Evolutionary conservation across 2,329 filamentous ascomycete species (phyloP), one percentile per base, ranked within the genome.

Genomic region (Fusarium mexicanum): DNA sequence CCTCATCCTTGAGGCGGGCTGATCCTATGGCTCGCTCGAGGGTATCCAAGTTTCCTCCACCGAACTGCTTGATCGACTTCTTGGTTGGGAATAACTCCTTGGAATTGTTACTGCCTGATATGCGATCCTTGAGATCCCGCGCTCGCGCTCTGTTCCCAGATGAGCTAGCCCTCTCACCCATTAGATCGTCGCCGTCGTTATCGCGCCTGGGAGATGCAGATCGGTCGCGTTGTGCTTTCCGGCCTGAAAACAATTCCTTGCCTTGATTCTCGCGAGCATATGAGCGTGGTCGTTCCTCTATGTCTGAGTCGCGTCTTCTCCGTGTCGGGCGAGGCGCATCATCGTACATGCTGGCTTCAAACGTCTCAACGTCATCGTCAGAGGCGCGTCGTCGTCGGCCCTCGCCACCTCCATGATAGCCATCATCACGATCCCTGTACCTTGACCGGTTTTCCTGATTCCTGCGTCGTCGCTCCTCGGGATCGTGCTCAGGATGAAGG

Each of bases 401-500:
- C 26, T 84, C 79, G n/a, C 74, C 74, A 37, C 81, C 80, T 41
- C 80, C 76, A 38, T 79, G 76, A 64, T 80, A 66, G 37, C 74
- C 79, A 38, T 78, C 79, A 41, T 87, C 90, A 31, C 90, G 86
- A 33, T 91, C 90, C 72, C 91, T 90, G 79, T 92, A 94, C 79
- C 86, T 88, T 65, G 90, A 91, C 76, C 87, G 88, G 69, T 87
- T 86, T 65, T 85, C 81, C 46, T 89, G 87, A 58, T 89, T 86
- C 67, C 86, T 87, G 67, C 91, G 88, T 71, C 91, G 86, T 60
- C 90, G 89, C 83, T 94, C 94, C 75, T 92, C 91, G 6, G 93
- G 94, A 78, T 98, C 95, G 80, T 95, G 91, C 77, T 98, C 94
- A 3, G 96, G 96, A 77, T 98, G 94, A 78, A 96, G 88, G 41